Evolutionary conservation across 352 stramenopile species (phyloP), one percentile per base, ranked within the genome.

Genomic region (Pythium apleroticum): DNA sequence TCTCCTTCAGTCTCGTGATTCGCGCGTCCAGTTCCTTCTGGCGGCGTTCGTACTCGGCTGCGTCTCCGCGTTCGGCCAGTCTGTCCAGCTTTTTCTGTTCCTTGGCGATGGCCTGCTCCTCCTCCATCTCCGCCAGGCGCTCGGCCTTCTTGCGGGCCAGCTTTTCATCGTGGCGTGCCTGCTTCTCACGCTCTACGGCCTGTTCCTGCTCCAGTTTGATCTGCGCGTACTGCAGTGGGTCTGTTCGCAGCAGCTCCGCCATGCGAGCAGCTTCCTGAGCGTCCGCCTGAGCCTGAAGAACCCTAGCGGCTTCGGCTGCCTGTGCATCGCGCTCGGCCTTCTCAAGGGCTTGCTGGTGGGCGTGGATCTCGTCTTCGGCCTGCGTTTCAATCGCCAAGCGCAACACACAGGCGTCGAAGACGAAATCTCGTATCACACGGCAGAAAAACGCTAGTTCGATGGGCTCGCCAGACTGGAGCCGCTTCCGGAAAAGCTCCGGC

Each of bases 391-490:
- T 66, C 15, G 77, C 73, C 57, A 89, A 67, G 15, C 83, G 75
- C 11, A 91, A 57, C 43, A 89, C 57, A 19, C 72, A 75, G 25
- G 84, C 76, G 45, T 71, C 78, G 54, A 85, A 86, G 15, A 90
- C 66, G 24, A 91, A 78, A 8, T 86, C 80, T 1, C 76, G 79
- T 60, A 86, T 80, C 19, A 93, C 60, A 3, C 60, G 62, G 24
- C 75, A 74, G 50, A 93, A 93, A n/a, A 61, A 68, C 11, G 71
- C 68, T 8, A 93, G 71, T 58, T 93, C 84, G 43, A 93, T 77
- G 17, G 77, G 74, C 12, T 73, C 67, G 1, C 63, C 67, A 10
- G 59, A 49, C 12, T 45, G 15, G 9, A 57, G 45, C 27, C 62
- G 58, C n/a, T 64, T 31, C 11, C 57, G 17, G 24, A 81, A 66